A percentile compares a stretch with the other conserved stretches of the same genome.
phyloP scores from a whole-genome alignment of 495 filamentous ascomycete genomes.

The Hyaloscypha variabilis region DNA sequence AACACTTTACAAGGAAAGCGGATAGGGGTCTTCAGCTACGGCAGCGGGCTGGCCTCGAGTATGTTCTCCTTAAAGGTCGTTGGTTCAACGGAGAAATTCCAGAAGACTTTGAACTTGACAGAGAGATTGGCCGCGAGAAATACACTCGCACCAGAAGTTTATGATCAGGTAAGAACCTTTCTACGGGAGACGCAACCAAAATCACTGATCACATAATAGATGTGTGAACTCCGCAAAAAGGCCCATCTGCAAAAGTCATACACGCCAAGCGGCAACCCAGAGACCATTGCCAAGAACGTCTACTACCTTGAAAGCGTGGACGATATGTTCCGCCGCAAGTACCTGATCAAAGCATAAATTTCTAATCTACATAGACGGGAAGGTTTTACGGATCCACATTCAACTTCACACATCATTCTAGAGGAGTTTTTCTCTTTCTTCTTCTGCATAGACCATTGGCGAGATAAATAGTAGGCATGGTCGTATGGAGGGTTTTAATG shows the following conservation, averaged over 20 bases:
- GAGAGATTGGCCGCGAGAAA: constrained; percentile 71
- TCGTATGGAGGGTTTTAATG: constrained; percentile 13
- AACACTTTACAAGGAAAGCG: constrained; percentile 78
- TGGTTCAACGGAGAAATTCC: constrained; percentile 75
- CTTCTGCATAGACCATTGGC: constrained; percentile 20
- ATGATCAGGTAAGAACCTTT: constrained; percentile 59
- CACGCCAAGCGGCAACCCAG: constrained; percentile 73
- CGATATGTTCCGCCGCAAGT: constrained; percentile 92
- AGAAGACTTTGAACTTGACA: constrained; percentile 79
- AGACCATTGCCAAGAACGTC: constrained; percentile 73
- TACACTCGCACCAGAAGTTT: constrained; percentile 78
- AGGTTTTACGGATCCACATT: constrained; percentile 1
- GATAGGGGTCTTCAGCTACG: constrained; percentile 92
- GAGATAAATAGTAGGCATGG: constrained; percentile 6
- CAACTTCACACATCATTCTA: background rate
- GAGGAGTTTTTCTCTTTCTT: background rate
- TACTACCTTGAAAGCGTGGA: constrained; percentile 93
- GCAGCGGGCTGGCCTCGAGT: constrained; percentile 85
- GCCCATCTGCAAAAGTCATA: constrained; percentile 94
- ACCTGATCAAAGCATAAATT: constrained; percentile 81
- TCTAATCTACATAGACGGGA: background rate
- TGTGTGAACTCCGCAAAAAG: constrained; percentile 91
- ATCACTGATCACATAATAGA: too few relatives aligned
- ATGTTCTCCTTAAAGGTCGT: constrained; percentile 87
- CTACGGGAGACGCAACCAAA: too few relatives aligned